Evolutionary conservation across 108 stramenopile species (phyloP).

Genomic region (Fragilaria radians): DNA sequence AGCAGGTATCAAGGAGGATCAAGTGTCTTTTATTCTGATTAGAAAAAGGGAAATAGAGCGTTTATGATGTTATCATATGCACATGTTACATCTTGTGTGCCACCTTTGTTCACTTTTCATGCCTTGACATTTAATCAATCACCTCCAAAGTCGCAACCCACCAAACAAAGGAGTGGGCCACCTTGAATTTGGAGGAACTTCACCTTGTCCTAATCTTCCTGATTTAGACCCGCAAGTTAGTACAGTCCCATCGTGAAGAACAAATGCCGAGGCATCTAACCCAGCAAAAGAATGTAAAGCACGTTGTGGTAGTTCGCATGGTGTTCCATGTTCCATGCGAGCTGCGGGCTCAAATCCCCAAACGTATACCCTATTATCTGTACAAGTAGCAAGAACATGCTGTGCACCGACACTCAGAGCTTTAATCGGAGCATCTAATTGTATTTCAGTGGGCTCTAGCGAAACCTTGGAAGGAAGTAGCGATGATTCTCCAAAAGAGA

Average conservation of each 20-base stretch:
- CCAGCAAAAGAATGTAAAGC: constrained; percentile 51
- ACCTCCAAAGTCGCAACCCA: constrained; percentile 50
- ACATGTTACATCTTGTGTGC: too few species aligned
- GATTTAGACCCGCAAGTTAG: constrained; percentile 51
- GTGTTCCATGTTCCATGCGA: not conserved
- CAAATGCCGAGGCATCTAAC: constrained; percentile 45
- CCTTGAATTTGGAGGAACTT: constrained; percentile 24
- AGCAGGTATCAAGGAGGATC: too few species aligned
- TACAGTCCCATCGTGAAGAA: constrained; percentile 43
- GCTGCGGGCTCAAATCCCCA: constrained; percentile 47
- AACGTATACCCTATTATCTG: constrained; percentile 32
- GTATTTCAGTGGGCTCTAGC: constrained; percentile 36
- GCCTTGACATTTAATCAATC: too few species aligned
- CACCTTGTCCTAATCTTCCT: constrained; percentile 60
- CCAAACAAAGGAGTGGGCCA: constrained; percentile 48
- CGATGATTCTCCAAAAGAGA: constrained; percentile 26
- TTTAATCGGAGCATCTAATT: constrained; percentile 29
- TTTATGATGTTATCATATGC: too few species aligned
- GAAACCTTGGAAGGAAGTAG: not conserved
- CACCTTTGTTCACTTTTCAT: too few species aligned
- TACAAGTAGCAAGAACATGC: constrained; percentile 49
- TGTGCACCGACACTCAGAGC: constrained; percentile 49
- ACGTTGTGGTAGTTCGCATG: not conserved
- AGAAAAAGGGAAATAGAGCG: too few species aligned
- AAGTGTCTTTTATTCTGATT: too few species aligned